Evolutionary conservation across 2,329 filamentous ascomycete genomes (phyloP).

Genomic region (Teratosphaeria destructans): DNA sequence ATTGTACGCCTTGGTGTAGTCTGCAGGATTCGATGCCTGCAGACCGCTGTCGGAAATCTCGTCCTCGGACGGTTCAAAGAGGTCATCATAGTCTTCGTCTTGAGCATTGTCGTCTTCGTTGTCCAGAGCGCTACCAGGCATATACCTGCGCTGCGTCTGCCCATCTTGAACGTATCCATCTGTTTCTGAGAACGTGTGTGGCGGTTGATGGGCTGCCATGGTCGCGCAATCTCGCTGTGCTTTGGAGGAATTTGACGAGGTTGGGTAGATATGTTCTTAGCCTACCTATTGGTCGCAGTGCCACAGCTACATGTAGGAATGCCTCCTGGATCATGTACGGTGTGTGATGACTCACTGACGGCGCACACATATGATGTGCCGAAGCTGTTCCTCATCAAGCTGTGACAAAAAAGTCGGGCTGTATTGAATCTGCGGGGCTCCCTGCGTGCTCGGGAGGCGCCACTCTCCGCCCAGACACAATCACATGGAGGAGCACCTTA

Average conservation of each 20-base stretch:
- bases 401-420: neutral
- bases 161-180: constrained; percentile 21
- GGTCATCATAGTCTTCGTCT: constrained; percentile 50
- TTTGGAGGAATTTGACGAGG: neutral
- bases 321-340: neutral
- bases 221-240: neutral
- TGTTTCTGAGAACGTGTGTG: constrained; percentile 22
- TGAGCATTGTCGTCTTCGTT: constrained; percentile 14
- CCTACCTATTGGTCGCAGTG: neutral
- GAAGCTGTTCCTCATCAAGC: neutral
- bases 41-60: constrained; percentile 53
- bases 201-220: constrained; percentile 15
- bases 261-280: neutral
- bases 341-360: neutral
- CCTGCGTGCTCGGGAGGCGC: neutral
- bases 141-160: constrained; percentile 8
- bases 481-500: too few species aligned
- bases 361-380: neutral
- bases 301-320: neutral
- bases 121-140: constrained; percentile 17
- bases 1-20: constrained; percentile 82
- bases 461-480: neutral
- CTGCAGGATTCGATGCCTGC: constrained; percentile 47
- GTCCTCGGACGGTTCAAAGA: constrained; percentile 44
- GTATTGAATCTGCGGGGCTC: neutral